Conservation (phyloP, 192 early-diverging fungal species). For the Ambispora gerdemannii region DNA sequence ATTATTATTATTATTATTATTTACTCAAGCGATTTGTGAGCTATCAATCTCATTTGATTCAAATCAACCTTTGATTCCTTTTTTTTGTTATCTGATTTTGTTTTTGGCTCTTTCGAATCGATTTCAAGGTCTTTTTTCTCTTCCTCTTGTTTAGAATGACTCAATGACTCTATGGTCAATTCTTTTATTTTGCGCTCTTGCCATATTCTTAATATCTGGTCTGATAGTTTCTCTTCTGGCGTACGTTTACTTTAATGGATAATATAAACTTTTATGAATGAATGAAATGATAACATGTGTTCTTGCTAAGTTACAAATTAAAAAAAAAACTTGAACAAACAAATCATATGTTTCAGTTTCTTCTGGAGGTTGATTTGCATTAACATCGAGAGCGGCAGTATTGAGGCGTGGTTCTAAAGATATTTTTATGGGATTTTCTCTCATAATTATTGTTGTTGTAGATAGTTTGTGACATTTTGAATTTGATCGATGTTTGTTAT, state of each 20-base stretch:
- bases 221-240: slow-evolving; percentile 8
- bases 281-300: no score
- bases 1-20: no score
- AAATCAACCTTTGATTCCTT: background rate
- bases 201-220: slow-evolving; percentile 20
- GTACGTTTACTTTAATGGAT: slow-evolving; percentile 7
- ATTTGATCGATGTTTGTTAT: no score
- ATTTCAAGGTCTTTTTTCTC: background rate
- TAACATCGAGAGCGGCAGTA: slow-evolving; percentile 2
- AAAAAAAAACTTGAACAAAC: background rate
- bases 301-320: background rate
- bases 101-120: slow-evolving; percentile 4
- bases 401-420: slow-evolving; percentile 12
- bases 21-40: background rate
- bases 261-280: background rate
- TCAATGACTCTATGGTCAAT: slow-evolving; percentile 19
- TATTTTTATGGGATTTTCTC: background rate
- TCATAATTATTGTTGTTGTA: no score
- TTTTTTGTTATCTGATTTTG: background rate
- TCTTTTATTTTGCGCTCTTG: background rate
- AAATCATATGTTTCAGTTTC: slow-evolving; percentile 1
- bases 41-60: background rate
- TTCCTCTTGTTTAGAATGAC: background rate
- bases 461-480: no score
- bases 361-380: background rate